Conservation (phyloP, 2,329 filamentous ascomycete genomes). For the Xylaria sp. region DNA sequence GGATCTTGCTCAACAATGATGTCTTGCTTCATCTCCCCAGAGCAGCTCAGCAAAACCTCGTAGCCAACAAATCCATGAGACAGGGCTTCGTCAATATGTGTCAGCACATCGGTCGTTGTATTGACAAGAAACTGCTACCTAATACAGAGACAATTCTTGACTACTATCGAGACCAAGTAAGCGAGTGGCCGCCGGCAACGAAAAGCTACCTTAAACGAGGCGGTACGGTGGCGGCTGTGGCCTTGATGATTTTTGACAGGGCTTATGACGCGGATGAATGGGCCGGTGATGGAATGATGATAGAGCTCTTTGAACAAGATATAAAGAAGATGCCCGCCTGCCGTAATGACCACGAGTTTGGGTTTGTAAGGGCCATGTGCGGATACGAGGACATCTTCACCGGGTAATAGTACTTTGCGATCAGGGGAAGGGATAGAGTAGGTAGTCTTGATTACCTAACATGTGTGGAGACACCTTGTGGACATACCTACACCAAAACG, state of each 20-base stretch:
- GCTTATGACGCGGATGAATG: slow-evolving; percentile 10
- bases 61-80: slow-evolving; percentile 50
- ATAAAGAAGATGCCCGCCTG: slow-evolving; percentile 9
- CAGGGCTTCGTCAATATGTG: slow-evolving; percentile 51
- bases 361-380: slow-evolving; percentile 20
- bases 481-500: no score
- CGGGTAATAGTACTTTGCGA: background rate
- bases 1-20: slow-evolving; percentile 6
- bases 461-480: background rate
- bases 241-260: slow-evolving; percentile 44
- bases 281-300: slow-evolving; percentile 16
- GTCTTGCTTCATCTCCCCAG: slow-evolving; percentile 3
- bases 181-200: slow-evolving; percentile 47
- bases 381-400: slow-evolving; percentile 16
- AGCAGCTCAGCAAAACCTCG: slow-evolving; percentile 40
- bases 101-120: slow-evolving; percentile 42
- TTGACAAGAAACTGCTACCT: slow-evolving; percentile 40
- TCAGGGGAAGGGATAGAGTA: background rate
- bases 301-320: slow-evolving; percentile 11
- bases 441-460: background rate
- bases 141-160: slow-evolving; percentile 42
- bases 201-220: slow-evolving; percentile 48
- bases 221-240: slow-evolving; percentile 45
- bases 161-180: slow-evolving; percentile 24
- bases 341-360: slow-evolving; percentile 25